Evolutionary conservation across 345 rosid genomes (phyloP).

Genomic region (Eucalyptus marginata): DNA sequence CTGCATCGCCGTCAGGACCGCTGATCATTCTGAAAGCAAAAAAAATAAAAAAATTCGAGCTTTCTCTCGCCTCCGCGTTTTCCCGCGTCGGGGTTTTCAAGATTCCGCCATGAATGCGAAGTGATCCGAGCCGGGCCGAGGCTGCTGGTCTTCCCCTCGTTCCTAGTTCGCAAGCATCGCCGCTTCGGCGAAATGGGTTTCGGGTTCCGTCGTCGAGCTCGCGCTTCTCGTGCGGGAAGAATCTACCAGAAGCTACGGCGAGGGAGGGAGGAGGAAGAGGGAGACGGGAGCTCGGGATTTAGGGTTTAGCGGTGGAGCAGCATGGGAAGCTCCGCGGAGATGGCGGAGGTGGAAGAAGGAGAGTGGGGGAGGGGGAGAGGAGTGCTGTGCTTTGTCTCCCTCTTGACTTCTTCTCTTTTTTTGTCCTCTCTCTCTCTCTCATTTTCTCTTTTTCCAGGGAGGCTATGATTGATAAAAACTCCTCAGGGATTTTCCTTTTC

Average conservation of each 20-base stretch:
- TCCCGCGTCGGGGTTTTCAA: neutral
- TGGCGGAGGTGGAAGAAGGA: neutral
- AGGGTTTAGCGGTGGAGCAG: neutral
- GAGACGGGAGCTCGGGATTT: neutral
- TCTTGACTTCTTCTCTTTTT: neutral
- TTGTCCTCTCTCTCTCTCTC: neutral
- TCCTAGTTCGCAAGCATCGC: neutral
- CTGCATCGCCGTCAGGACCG: slow-evolving; percentile 31
- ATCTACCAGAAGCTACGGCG: neutral
- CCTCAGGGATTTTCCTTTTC: neutral
- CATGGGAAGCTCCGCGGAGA: neutral
- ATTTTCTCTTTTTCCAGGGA: neutral
- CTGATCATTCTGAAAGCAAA: slow-evolving; percentile 26
- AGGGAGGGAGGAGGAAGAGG: neutral
- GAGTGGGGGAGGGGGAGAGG: neutral
- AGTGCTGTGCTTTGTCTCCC: neutral
- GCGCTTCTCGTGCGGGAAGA: neutral
- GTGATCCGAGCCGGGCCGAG: neutral
- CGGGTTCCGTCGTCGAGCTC: neutral
- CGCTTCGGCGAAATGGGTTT: neutral
- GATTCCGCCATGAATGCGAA: neutral
- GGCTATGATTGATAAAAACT: neutral
- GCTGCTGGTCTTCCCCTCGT: neutral
- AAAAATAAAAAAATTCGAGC: neutral
- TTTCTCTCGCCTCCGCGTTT: neutral